Evolutionary conservation across 129 eudicot species (phyloP).

Genomic region (Pulicaria dysenterica): DNA sequence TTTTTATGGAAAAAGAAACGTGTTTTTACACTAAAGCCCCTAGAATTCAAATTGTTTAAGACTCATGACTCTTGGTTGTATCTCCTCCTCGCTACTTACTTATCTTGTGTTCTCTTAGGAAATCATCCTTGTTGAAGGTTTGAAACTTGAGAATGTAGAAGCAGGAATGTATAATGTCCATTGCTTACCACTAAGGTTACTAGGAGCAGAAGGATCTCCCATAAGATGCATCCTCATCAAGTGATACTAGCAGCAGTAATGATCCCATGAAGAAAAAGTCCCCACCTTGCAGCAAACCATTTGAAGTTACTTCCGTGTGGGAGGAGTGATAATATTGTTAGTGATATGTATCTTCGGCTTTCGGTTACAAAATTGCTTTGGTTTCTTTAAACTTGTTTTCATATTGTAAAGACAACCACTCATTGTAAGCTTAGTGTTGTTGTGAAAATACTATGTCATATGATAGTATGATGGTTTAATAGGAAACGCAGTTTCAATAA

Average conservation of each 20-base stretch:
- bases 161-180: constrained; percentile 72
- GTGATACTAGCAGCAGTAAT: constrained; percentile 28
- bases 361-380: not conserved
- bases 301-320: too few relatives aligned
- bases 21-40: too few relatives aligned
- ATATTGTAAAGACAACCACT: too few relatives aligned
- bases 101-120: constrained; percentile 41
- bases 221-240: constrained; percentile 79
- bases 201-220: constrained; percentile 88
- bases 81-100: not conserved
- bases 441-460: too few relatives aligned
- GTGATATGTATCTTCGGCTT: not conserved
- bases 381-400: not conserved
- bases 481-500: too few relatives aligned
- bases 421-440: too few relatives aligned
- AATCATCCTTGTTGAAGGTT: constrained; percentile 79
- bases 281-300: not conserved
- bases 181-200: constrained; percentile 73
- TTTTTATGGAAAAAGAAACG: too few relatives aligned
- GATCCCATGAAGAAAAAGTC: constrained; percentile 4
- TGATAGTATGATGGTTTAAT: too few relatives aligned
- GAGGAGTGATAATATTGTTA: not conserved
- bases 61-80: not conserved
- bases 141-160: constrained; percentile 59
- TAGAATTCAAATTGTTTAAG: not conserved